phyloP scores from a whole-genome alignment of 805 yeast species.

The Metschnikowia lochheadii region DNA sequence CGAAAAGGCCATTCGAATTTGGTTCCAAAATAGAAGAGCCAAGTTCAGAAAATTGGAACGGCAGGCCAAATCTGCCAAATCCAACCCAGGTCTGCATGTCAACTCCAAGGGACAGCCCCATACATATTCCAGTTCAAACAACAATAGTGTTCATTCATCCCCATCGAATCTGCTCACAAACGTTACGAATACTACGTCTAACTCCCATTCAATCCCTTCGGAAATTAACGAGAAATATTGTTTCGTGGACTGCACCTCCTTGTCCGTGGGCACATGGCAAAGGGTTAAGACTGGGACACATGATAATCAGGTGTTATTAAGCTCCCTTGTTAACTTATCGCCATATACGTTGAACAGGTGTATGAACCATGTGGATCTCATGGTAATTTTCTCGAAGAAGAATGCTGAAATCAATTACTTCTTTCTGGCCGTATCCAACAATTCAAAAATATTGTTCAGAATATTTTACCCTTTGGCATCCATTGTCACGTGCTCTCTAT shows the following conservation, averaged over 20 bases:
- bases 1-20: constrained; percentile 83
- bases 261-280: constrained; percentile 80
- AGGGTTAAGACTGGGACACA: constrained; percentile 63
- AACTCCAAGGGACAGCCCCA: constrained; percentile 2
- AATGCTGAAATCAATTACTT: constrained; percentile 74
- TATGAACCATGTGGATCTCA: constrained; percentile 66
- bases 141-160: constrained; percentile 18
- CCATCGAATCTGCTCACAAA: constrained; percentile 22
- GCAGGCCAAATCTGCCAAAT: constrained; percentile 23
- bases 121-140: constrained; percentile 6
- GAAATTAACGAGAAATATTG: constrained; percentile 65
- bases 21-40: constrained; percentile 90
- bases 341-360: constrained; percentile 61
- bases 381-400: constrained; percentile 66
- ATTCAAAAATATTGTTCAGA: constrained; percentile 64
- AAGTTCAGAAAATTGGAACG: constrained; percentile 66
- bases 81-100: not conserved
- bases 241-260: constrained; percentile 61
- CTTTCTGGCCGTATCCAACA: constrained; percentile 68
- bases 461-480: constrained; percentile 65
- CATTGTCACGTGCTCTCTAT: constrained; percentile 56
- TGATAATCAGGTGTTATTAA: constrained; percentile 37
- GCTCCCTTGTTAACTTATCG: constrained; percentile 54
- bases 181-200: constrained; percentile 15
- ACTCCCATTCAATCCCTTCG: constrained; percentile 37